A percentile compares a stretch with the other conserved stretches of the same genome.
These are phyloP conservation scores for Mucor circinelloides DNA, from an alignment of 371 early-diverging fungal species.

Conservation along the genomic window DNA sequence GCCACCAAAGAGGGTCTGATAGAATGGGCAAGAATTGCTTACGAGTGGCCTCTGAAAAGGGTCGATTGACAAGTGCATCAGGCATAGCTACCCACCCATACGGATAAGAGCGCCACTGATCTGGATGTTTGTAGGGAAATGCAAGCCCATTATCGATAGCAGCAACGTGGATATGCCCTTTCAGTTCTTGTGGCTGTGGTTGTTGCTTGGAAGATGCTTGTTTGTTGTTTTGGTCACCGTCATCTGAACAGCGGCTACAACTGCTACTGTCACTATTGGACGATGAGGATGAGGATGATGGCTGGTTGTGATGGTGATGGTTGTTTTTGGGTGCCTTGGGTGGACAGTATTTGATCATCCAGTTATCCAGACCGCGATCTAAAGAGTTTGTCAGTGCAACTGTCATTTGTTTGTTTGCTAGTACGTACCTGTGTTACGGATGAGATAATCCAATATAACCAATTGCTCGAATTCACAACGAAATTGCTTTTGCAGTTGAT, in stretches of 20 bases:
- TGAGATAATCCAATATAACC: conserved; percentile 85
- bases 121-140: conserved; percentile 93
- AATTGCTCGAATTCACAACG: conserved; percentile 83
- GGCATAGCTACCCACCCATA: conserved; percentile 87
- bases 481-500: conserved; percentile 68
- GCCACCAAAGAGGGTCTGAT: conserved; percentile 81
- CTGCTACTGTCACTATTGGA: conserved; percentile 20
- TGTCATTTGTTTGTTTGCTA: neutral
- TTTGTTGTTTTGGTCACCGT: conserved; percentile 17
- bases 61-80: conserved; percentile 50
- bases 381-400: neutral
- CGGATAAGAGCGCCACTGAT: conserved; percentile 88
- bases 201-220: conserved; percentile 13
- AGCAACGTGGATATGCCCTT: conserved; percentile 67
- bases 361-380: conserved; percentile 89
- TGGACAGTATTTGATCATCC: conserved; percentile 82
- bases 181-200: conserved; percentile 1
- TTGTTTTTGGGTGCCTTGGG: neutral
- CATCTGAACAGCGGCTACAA: neutral
- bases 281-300: neutral
- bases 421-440: conserved; percentile 81
- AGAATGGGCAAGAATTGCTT: conserved; percentile 67
- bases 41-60: conserved; percentile 73
- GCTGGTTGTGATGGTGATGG: neutral
- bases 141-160: conserved; percentile 94